A percentile compares a stretch with the other conserved stretches of the same genome.
phyloP scores from a whole-genome alignment of 2,329 filamentous ascomycete genomes.

The Calonectria pseudoturangicola region DNA sequence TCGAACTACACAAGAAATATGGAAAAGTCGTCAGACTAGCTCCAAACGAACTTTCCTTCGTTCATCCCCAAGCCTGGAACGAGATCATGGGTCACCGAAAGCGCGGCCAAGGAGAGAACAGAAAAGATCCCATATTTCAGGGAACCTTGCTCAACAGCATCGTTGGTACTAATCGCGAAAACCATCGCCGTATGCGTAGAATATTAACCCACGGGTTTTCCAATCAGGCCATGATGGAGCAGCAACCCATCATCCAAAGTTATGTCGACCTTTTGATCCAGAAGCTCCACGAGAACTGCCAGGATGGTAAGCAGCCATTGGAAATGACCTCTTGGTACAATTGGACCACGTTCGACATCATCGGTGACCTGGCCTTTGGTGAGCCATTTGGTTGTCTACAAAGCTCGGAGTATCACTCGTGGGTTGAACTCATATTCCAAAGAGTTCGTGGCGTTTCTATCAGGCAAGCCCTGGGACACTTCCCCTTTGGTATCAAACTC shows the following conservation, averaged over 20 bases:
- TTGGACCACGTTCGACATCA: slow-evolving; percentile 56
- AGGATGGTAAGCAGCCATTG: slow-evolving; percentile 24
- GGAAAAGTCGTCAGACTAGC: slow-evolving; percentile 62
- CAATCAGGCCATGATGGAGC: slow-evolving; percentile 49
- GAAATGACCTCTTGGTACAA: slow-evolving; percentile 56
- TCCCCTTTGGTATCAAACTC: background rate
- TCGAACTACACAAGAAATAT: slow-evolving; percentile 49
- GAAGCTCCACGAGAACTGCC: slow-evolving; percentile 58
- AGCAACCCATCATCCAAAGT: slow-evolving; percentile 56
- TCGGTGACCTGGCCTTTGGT: slow-evolving; percentile 55
- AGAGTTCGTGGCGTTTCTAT: background rate
- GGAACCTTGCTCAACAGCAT: slow-evolving; percentile 9
- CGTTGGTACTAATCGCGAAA: slow-evolving; percentile 31
- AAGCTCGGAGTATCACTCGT: slow-evolving; percentile 1
- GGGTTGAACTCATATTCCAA: slow-evolving; percentile 9
- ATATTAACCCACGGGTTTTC: slow-evolving; percentile 51
- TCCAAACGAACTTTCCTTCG: slow-evolving; percentile 60
- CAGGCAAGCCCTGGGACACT: background rate
- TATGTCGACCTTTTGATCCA: slow-evolving; percentile 64
- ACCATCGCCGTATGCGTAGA: slow-evolving; percentile 40
- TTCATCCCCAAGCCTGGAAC: slow-evolving; percentile 34
- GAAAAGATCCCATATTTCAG: slow-evolving; percentile 11
- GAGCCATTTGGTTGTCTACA: slow-evolving; percentile 52
- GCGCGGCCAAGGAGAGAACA: slow-evolving; percentile 13
- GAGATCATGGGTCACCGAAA: slow-evolving; percentile 35